These are phyloP conservation scores for Vitis labrusca DNA, from an alignment of 164 flowering plant species.

Conservation along the genomic window DNA sequence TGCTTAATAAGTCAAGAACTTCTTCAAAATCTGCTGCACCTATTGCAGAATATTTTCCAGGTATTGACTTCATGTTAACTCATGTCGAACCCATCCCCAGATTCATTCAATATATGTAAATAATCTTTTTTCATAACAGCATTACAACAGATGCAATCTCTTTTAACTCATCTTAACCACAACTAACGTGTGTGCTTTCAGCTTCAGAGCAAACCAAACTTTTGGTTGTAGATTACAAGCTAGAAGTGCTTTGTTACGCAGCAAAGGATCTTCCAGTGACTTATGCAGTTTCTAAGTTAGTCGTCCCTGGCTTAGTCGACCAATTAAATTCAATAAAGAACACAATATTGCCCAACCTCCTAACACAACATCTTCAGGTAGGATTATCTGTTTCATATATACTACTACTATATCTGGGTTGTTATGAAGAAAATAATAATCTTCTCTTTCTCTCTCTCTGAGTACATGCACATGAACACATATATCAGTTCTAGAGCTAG, in stretches of 20 bases:
- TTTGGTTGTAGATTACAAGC: constrained; percentile 48
- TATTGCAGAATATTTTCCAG: constrained; percentile 75
- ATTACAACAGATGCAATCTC: background rate
- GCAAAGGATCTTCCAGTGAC: constrained; percentile 54
- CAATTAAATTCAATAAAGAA: constrained; percentile 64
- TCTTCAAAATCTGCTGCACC: constrained; percentile 52
- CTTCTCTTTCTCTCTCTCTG: background rate
- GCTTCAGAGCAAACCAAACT: constrained; percentile 60
- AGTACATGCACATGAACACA: too few species aligned
- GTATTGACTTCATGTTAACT: constrained; percentile 30
- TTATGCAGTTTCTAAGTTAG: constrained; percentile 61
- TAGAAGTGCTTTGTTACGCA: constrained; percentile 78
- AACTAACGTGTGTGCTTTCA: constrained; percentile 30
- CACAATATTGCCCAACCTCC: constrained; percentile 45
- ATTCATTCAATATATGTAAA: background rate
- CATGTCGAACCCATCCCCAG: background rate
- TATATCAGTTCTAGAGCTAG: too few species aligned
- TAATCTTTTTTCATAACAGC: background rate
- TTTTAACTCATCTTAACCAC: background rate
- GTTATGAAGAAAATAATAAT: background rate
- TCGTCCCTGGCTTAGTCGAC: constrained; percentile 73
- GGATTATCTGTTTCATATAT: background rate
- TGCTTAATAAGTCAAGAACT: constrained; percentile 51
- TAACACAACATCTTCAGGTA: constrained; percentile 66
- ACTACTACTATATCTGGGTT: background rate